These are phyloP conservation scores for Venturia oleaginea DNA, from an alignment of 2,329 filamentous ascomycete genomes.

Conservation along the genomic window DNA sequence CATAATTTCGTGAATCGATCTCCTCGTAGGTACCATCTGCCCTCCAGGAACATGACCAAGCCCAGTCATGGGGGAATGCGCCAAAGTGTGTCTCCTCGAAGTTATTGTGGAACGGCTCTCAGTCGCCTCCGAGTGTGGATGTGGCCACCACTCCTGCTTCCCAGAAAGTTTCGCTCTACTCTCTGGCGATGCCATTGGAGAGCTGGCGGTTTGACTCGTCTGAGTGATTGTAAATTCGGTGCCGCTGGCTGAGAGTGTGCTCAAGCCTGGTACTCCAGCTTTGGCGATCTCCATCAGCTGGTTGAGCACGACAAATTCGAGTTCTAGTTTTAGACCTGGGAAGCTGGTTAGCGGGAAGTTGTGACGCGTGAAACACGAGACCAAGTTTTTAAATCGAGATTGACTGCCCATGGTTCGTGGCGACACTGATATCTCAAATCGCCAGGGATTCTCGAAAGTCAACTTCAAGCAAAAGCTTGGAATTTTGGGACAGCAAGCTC, in stretches of 20 bases:
- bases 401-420: neutral
- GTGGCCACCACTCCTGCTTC: constrained; percentile 3
- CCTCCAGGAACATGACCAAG: neutral
- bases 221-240: neutral
- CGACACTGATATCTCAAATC: neutral
- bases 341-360: neutral
- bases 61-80: neutral
- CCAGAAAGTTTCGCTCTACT: neutral
- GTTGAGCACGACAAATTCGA: constrained; percentile 20
- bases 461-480: neutral
- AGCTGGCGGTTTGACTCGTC: neutral
- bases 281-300: constrained; percentile 15
- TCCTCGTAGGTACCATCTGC: neutral
- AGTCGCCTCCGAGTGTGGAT: neutral
- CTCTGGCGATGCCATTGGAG: neutral
- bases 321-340: constrained; percentile 16
- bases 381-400: neutral
- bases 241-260: neutral
- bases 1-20: neutral
- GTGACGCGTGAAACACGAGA: neutral
- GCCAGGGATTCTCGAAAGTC: neutral
- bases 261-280: constrained; percentile 6
- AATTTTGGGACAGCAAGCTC: neutral
- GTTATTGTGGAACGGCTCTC: neutral
- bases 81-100: neutral